Evolutionary conservation across 2,329 filamentous ascomycete species (phyloP).

Genomic region (Botryosphaeria dothidea): DNA sequence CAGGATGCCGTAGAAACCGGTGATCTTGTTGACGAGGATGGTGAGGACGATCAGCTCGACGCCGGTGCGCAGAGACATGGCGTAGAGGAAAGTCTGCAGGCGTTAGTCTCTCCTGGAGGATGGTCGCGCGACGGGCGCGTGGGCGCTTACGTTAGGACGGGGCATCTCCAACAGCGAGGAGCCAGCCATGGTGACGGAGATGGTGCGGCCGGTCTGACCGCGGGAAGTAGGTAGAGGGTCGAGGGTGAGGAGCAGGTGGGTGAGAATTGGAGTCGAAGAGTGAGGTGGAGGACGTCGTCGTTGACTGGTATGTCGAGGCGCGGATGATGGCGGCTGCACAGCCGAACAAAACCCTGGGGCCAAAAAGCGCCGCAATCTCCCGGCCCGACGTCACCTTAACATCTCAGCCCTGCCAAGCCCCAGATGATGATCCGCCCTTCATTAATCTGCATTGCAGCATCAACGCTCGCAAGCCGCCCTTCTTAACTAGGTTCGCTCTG

Average conservation of each 20-base stretch:
- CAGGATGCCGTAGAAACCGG: conserved; percentile 85
- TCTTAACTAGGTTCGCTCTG: no score
- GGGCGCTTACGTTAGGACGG: conserved; percentile 37
- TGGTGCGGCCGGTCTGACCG: conserved; percentile 1
- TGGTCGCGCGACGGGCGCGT: conserved; percentile 5
- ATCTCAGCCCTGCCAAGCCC: conserved; percentile 7
- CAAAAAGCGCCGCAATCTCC: conserved; percentile 14
- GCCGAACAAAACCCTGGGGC: conserved; percentile 14
- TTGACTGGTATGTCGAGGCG: conserved; percentile 6
- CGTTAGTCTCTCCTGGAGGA: conserved; percentile 23
- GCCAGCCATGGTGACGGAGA: conserved; percentile 21
- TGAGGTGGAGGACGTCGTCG: background rate
- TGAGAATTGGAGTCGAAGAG: background rate
- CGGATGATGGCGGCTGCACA: conserved; percentile 12
- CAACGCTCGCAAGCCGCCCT: background rate
- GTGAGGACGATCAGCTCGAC: conserved; percentile 81
- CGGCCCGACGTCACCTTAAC: conserved; percentile 7
- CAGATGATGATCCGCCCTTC: background rate
- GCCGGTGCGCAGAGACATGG: conserved; percentile 83
- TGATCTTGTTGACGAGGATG: conserved; percentile 88
- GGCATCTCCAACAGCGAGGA: conserved; percentile 34
- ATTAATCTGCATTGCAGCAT: background rate
- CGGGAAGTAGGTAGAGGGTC: background rate
- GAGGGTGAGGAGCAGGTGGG: background rate
- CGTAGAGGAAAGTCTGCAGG: conserved; percentile 75